Evolutionary conservation across 2,329 filamentous ascomycete genomes (phyloP).

Genomic region (Epichloe coenophiala): DNA sequence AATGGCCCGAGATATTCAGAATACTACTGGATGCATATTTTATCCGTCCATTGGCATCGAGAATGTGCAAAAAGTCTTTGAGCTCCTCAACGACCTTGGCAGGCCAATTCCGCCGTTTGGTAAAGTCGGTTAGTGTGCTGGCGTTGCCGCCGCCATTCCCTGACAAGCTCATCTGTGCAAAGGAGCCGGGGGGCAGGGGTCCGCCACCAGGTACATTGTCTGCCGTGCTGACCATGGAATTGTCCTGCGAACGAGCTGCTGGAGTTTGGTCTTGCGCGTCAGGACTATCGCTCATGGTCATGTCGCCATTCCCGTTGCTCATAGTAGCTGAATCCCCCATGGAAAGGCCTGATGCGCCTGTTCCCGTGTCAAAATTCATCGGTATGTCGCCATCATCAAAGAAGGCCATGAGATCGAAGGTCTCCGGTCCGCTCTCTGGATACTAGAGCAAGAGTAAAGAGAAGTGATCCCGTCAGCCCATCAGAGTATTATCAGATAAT

Average conservation of each 20-base stretch:
- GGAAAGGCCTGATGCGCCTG: slow-evolving; percentile 9
- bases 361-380: slow-evolving; percentile 28
- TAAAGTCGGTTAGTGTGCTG: slow-evolving; percentile 43
- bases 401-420: slow-evolving; percentile 28
- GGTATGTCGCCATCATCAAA: slow-evolving; percentile 29
- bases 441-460: slow-evolving; percentile 1
- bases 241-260: slow-evolving; percentile 13
- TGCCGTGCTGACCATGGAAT: slow-evolving; percentile 20
- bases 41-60: slow-evolving; percentile 73
- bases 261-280: slow-evolving; percentile 17
- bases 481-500: background rate
- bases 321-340: slow-evolving; percentile 11
- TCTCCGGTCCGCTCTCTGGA: slow-evolving; percentile 14
- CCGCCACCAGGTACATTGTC: slow-evolving; percentile 28
- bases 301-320: slow-evolving; percentile 9
- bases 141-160: slow-evolving; percentile 7
- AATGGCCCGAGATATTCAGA: slow-evolving; percentile 61
- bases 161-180: slow-evolving; percentile 19
- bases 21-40: slow-evolving; percentile 76
- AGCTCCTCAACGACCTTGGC: slow-evolving; percentile 82
- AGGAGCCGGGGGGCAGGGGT: slow-evolving; percentile 25
- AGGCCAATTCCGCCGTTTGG: slow-evolving; percentile 62
- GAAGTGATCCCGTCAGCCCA: slow-evolving; percentile 2
- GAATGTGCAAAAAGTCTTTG: slow-evolving; percentile 76
- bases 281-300: slow-evolving; percentile 7